Conservation (phyloP, 495 filamentous ascomycete species). For the Talaromyces wortmannii region DNA sequence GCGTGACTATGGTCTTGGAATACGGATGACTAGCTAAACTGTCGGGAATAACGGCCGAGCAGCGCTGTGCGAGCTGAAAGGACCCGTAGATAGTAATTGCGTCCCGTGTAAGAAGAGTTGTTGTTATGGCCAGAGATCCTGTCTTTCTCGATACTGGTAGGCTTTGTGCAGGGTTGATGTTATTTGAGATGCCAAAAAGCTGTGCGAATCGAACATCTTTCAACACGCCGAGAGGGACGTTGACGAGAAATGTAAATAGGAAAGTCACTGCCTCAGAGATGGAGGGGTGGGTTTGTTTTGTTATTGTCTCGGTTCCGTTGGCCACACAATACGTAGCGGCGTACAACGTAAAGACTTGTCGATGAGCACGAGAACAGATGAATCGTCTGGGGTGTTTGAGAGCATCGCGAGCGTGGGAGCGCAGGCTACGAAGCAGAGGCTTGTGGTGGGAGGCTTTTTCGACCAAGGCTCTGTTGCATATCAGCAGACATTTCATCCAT, state of each 20-base stretch:
- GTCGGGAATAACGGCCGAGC: constrained; percentile 18
- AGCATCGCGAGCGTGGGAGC: constrained; percentile 13
- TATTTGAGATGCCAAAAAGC: constrained; percentile 14
- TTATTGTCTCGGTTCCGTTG: constrained; percentile 23
- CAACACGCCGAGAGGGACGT: constrained; percentile 27
- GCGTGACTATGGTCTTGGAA: constrained; percentile 22
- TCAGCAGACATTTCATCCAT: neutral
- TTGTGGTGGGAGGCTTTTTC: constrained; percentile 21
- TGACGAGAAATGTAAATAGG: constrained; percentile 18
- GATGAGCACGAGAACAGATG: constrained; percentile 16
- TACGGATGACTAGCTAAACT: constrained; percentile 13
- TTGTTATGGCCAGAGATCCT: constrained; percentile 13
- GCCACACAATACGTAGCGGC: constrained; percentile 25
- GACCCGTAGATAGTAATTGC: constrained; percentile 30
- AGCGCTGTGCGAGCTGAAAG: constrained; percentile 22
- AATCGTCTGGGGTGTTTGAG: constrained; percentile 15
- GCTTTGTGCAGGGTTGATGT: constrained; percentile 2
- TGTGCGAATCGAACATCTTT: constrained; percentile 31
- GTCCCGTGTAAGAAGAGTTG: constrained; percentile 47
- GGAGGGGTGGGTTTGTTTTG: constrained; percentile 10
- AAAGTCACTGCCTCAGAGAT: constrained; percentile 18
- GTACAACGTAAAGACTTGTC: constrained; percentile 24
- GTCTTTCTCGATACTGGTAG: constrained; percentile 7
- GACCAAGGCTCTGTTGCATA: constrained; percentile 15
- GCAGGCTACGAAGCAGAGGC: constrained; percentile 18